Conservation (phyloP, 495 filamentous ascomycete species). For the Neurospora sp. region DNA sequence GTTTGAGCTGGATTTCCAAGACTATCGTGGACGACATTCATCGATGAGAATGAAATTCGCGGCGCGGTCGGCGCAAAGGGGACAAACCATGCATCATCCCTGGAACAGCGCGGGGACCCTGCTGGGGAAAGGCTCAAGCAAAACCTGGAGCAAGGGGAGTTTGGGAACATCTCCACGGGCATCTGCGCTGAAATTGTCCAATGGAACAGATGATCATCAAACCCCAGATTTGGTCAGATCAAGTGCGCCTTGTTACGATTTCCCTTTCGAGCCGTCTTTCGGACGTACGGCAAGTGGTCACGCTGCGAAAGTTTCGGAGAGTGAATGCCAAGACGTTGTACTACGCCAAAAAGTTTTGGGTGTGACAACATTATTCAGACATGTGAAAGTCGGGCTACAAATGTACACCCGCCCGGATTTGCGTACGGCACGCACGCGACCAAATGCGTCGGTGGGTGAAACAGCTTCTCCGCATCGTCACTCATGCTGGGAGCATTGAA, state of each 20-base stretch:
- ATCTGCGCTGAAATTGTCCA: not conserved
- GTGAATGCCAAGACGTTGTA: not conserved
- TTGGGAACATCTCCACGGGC: not conserved
- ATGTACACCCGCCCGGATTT: not conserved
- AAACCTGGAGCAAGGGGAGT: not conserved
- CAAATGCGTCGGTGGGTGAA: not conserved
- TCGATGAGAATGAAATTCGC: not conserved
- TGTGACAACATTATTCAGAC: not conserved
- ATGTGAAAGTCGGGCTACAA: not conserved
- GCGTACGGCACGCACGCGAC: not conserved
- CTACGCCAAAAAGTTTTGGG: not conserved
- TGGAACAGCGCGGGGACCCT: not conserved
- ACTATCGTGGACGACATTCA: not conserved
- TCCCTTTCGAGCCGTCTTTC: not conserved
- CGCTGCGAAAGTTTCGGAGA: not conserved
- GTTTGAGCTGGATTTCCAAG: not conserved
- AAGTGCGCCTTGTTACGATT: not conserved
- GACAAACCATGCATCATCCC: not conserved
- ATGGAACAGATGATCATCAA: not conserved
- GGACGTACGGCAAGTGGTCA: not conserved
- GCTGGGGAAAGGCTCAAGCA: not conserved
- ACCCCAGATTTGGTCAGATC: not conserved
- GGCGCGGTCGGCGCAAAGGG: not conserved
- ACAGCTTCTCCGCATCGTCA: not conserved
- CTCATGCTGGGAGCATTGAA: not conserved